Evolutionary conservation across 345 rosid species (phyloP).

Genomic region (Boechera stricta): DNA sequence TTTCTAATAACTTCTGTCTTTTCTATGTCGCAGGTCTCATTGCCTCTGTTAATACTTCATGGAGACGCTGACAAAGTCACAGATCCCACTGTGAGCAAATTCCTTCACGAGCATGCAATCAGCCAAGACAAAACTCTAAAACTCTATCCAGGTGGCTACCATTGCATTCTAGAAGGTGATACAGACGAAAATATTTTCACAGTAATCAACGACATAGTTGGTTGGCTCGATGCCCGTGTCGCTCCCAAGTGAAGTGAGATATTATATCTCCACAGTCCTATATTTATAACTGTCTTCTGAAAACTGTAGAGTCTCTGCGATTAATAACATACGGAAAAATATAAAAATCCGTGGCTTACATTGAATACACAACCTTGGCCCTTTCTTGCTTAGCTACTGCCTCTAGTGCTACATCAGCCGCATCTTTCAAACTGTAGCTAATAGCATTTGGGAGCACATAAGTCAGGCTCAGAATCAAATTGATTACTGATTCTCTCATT

Average conservation of each 20-base stretch:
- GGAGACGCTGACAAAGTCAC: conserved; percentile 92
- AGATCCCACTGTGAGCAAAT: conserved; percentile 79
- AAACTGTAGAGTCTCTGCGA: conserved; percentile 3
- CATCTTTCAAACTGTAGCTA: conserved; percentile 3
- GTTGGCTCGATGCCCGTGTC: conserved; percentile 73
- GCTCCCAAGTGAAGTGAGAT: conserved; percentile 32
- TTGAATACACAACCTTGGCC: conserved; percentile 6
- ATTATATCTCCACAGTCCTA: not conserved
- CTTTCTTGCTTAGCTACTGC: not conserved
- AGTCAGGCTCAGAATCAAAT: conserved; percentile 30
- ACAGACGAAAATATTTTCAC: conserved; percentile 69
- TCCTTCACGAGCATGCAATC: conserved; percentile 72
- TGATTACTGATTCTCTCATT: conserved; percentile 22
- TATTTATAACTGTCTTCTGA: not conserved
- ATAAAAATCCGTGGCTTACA: not conserved
- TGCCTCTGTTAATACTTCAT: conserved; percentile 85
- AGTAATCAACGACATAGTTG: conserved; percentile 64
- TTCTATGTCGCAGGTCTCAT: conserved; percentile 63
- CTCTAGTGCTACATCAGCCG: conserved; percentile 25
- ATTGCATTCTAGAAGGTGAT: conserved; percentile 93
- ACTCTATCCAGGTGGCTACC: conserved; percentile 84
- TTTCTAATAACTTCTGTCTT: conserved; percentile 1
- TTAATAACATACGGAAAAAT: not conserved
- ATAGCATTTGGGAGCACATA: not conserved
- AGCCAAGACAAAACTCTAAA: conserved; percentile 85